Percentiles rank a stretch among this genome's conserved stretches.
These are phyloP conservation scores for Marasmius tenuissimus DNA, from an alignment of 1,284 basidiomycete genomes.

Conservation along the genomic window DNA sequence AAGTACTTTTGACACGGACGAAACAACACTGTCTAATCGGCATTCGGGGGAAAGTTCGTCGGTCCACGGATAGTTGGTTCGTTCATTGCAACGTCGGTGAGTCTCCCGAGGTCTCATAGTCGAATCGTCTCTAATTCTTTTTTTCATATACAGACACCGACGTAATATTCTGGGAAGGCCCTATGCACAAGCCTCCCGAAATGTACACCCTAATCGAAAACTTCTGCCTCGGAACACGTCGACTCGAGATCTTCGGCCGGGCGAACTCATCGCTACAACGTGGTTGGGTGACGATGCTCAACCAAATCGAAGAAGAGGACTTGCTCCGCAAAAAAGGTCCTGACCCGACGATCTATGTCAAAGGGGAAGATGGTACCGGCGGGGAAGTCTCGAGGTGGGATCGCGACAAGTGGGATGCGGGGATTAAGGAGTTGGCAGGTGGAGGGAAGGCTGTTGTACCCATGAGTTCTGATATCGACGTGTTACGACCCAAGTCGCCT, in stretches of 20 bases:
- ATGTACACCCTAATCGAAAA: slow-evolving; percentile 96
- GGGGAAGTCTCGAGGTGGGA: slow-evolving; percentile 51
- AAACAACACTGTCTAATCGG: slow-evolving; percentile 98
- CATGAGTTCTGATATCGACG: slow-evolving; percentile 79
- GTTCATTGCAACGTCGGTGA: slow-evolving; percentile 96
- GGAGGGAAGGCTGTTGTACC: slow-evolving; percentile 66
- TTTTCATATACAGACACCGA: slow-evolving; percentile 86
- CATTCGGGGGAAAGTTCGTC: slow-evolving; percentile 94
- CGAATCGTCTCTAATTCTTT: not conserved
- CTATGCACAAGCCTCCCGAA: slow-evolving; percentile 88
- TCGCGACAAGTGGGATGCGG: slow-evolving; percentile 57
- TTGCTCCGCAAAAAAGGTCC: slow-evolving; percentile 34
- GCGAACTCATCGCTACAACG: slow-evolving; percentile 71
- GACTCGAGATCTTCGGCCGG: slow-evolving; percentile 89
- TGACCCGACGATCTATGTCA: slow-evolving; percentile 32
- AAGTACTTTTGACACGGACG: slow-evolving; percentile 86
- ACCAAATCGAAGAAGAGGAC: slow-evolving; percentile 57
- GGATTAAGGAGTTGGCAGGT: slow-evolving; percentile 49
- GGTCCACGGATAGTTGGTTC: slow-evolving; percentile 93
- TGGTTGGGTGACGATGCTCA: slow-evolving; percentile 91
- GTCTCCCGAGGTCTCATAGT: slow-evolving; percentile 27
- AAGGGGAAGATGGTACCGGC: slow-evolving; percentile 36
- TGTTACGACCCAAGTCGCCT: slow-evolving; percentile 86
- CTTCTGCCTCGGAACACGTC: slow-evolving; percentile 92
- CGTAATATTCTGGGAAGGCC: slow-evolving; percentile 94